Conservation (phyloP, 176 grass and related monocot genomes). For the Carex cristatella region DNA sequence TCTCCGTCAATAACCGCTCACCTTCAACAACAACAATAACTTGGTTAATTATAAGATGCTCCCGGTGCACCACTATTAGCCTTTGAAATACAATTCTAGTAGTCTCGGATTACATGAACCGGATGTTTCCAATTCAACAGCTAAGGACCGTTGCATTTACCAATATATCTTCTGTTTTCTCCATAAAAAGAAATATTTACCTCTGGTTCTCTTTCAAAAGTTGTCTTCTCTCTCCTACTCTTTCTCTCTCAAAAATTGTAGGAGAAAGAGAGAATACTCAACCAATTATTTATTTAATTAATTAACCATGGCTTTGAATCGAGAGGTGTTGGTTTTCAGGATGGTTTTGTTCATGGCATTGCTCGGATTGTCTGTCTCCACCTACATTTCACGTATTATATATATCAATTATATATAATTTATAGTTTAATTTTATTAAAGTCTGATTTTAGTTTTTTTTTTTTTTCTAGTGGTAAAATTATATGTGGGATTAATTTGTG, state of each 20-base stretch:
- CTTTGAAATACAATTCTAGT: not conserved
- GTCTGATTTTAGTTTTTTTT: not conserved
- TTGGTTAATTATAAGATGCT: not conserved
- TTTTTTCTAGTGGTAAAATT: not conserved
- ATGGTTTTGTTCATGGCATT: constrained; percentile 10
- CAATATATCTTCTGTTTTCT: not conserved
- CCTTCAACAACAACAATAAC: not conserved
- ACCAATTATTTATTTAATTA: not conserved
- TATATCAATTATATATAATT: not conserved
- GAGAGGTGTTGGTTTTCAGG: not conserved
- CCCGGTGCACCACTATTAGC: not conserved
- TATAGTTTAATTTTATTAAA: not conserved
- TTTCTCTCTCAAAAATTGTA: constrained; percentile 13
- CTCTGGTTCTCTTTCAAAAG: not conserved
- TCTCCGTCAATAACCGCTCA: not conserved
- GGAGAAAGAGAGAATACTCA: not conserved
- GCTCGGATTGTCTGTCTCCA: not conserved
- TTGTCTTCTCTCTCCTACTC: constrained; percentile 1
- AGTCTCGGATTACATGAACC: not conserved
- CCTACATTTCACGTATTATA: not conserved
- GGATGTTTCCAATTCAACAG: not conserved
- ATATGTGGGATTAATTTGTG: not conserved
- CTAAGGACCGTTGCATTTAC: not conserved
- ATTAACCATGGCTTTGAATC: constrained; percentile 3
- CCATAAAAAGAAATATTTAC: not conserved